A percentile compares a stretch with the other conserved stretches of the same genome.
Conservation (phyloP, 2,329 filamentous ascomycete genomes). For the Apiospora saccharicola region DNA sequence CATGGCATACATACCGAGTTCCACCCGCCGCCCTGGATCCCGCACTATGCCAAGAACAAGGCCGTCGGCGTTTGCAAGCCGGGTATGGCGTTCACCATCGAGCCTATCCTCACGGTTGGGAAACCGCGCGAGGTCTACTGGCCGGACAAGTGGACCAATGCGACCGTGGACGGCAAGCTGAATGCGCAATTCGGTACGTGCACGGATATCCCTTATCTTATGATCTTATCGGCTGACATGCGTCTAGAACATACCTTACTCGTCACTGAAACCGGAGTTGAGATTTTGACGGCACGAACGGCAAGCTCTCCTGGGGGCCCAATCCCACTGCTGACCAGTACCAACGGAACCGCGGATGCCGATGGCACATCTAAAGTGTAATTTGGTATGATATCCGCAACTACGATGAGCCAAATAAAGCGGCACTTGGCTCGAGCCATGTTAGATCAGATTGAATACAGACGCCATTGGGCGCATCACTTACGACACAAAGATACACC, state of each 20-base stretch:
- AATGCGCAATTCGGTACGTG: constrained; percentile 87
- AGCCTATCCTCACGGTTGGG: constrained; percentile 94
- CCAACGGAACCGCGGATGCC: constrained; percentile 10
- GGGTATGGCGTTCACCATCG: constrained; percentile 97
- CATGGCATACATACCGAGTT: constrained; percentile 93
- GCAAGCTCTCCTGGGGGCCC: constrained; percentile 77
- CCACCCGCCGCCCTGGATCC: constrained; percentile 90
- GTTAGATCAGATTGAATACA: constrained; percentile 16
- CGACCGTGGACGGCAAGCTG: constrained; percentile 83
- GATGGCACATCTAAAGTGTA: not conserved
- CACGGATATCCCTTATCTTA: not conserved
- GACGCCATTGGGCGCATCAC: not conserved
- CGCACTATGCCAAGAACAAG: constrained; percentile 97
- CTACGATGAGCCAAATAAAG: not conserved
- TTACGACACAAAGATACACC: not conserved
- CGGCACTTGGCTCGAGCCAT: not conserved
- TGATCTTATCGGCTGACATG: constrained; percentile 18
- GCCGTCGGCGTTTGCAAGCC: constrained; percentile 88
- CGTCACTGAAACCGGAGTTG: constrained; percentile 83
- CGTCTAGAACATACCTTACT: constrained; percentile 76
- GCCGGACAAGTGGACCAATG: constrained; percentile 98
- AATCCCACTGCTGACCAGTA: constrained; percentile 57
- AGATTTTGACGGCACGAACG: constrained; percentile 76
- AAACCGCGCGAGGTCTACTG: constrained; percentile 90
- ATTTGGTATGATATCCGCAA: not conserved